A percentile compares a stretch with the other conserved stretches of the same genome.
Evolutionary conservation across 805 yeast species (phyloP).

Genomic region (Candida succiphila): DNA sequence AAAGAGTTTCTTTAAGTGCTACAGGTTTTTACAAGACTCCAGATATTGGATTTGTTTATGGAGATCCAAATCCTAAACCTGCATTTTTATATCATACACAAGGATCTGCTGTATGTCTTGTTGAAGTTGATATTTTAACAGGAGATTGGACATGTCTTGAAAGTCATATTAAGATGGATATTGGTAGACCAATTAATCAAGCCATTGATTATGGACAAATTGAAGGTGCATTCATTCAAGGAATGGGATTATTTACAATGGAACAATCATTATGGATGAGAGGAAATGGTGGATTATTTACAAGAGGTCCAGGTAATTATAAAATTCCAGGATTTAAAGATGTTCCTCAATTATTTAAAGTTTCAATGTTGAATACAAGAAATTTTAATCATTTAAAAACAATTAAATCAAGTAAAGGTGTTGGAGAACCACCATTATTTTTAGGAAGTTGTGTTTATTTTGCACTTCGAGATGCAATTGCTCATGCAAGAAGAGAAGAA

Average conservation of each 20-base stretch:
- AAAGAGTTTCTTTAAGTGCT: slow-evolving; percentile 34
- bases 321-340: slow-evolving; percentile 42
- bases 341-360: slow-evolving; percentile 34
- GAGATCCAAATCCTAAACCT: slow-evolving; percentile 32
- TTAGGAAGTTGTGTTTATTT: slow-evolving; percentile 31
- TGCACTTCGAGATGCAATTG: slow-evolving; percentile 34
- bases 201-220: slow-evolving; percentile 42
- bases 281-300: slow-evolving; percentile 29
- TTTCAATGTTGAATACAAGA: slow-evolving; percentile 28
- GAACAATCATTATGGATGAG: slow-evolving; percentile 37
- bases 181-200: slow-evolving; percentile 36
- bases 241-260: slow-evolving; percentile 38
- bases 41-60: slow-evolving; percentile 32
- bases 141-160: slow-evolving; percentile 36
- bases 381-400: slow-evolving; percentile 33
- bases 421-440: slow-evolving; percentile 42
- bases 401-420: slow-evolving; percentile 33
- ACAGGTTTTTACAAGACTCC: slow-evolving; percentile 42
- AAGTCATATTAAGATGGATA: slow-evolving; percentile 36
- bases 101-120: slow-evolving; percentile 31
- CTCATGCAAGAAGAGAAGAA: slow-evolving; percentile 21
- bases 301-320: slow-evolving; percentile 39
- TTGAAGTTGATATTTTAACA: slow-evolving; percentile 36
- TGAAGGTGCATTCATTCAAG: slow-evolving; percentile 41
- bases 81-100: slow-evolving; percentile 38